phyloP scores from a whole-genome alignment of 2,329 filamentous ascomycete species.

The Cytospora chrysosperma region DNA sequence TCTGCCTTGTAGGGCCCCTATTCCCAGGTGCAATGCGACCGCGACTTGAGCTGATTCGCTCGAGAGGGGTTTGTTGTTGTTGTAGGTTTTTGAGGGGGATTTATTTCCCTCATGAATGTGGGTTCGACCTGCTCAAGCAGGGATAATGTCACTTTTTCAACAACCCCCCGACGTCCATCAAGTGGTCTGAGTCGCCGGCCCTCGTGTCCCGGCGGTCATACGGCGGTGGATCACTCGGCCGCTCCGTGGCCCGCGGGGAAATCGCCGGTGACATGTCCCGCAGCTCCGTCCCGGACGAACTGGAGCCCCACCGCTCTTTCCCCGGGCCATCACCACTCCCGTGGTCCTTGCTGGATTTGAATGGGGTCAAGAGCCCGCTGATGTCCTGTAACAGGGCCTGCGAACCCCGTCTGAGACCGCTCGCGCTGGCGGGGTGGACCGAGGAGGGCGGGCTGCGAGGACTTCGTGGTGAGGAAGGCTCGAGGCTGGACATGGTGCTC shows the following conservation, averaged over 20 bases:
- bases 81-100: no score
- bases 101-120: no score
- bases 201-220: conserved; percentile 14
- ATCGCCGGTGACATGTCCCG: conserved; percentile 29
- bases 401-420: conserved; percentile 53
- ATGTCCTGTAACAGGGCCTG: conserved; percentile 59
- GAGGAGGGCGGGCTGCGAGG: conserved; percentile 41
- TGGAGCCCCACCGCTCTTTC: conserved; percentile 1
- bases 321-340: not conserved
- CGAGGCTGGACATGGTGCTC: conserved; percentile 44
- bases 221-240: conserved; percentile 15
- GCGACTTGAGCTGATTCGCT: not conserved
- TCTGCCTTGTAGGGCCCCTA: not conserved
- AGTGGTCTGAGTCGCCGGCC: conserved; percentile 6
- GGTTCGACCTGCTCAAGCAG: not conserved
- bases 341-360: conserved; percentile 25
- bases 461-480: conserved; percentile 37
- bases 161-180: conserved; percentile 30
- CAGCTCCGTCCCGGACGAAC: conserved; percentile 41
- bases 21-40: not conserved
- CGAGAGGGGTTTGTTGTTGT: not conserved
- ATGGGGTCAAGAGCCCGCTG: conserved; percentile 51
- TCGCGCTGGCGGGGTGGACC: conserved; percentile 44
- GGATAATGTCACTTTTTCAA: conserved; percentile 5
- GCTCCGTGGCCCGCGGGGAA: conserved; percentile 13